Evolutionary conservation across 805 yeast genomes (phyloP), one percentile per base, ranked within the genome.

Genomic region (Starmera quercuum): DNA sequence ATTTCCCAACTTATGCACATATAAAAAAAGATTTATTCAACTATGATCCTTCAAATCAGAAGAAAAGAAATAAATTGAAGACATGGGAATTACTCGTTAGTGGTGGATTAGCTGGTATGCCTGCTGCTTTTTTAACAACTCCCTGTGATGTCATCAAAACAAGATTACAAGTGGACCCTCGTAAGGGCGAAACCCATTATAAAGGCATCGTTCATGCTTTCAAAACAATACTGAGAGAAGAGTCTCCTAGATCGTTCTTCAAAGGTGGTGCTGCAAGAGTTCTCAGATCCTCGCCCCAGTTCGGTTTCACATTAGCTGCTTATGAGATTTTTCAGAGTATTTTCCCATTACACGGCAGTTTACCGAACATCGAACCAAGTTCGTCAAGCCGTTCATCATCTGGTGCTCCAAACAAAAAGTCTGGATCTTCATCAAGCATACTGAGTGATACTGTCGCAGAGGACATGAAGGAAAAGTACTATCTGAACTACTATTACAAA

Each of bases 71-170:
- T 30, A 68, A 71, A 41, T 72, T 88, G 39, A 76, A 75, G 41
- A 75, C 94, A 20, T 79, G 90, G 82, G 95, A 90, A 59, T 66
- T 92, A 44, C 71, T 90, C 39, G 56, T 75, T 5, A 75, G 94
- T 40, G 98, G 98, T 59, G 97, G 95, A 9, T 56, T 88, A 42
- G 97, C 98, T 11, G 98, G 97, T 54, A 86, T 94, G 66, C 98
- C 98, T 8, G 94, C 97, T 20, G 97, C 97, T 9, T 90, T 83
- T 58, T 65, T 88, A 45, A 90, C 98, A 2, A 90, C 98, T 0
- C 98, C 98, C 2, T 87, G 86, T 51, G 98, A 90, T 66, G 97
- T 90, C 31, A 83, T 92, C 49, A 90, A 90, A 64, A 90, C 98
- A 4, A 78, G 97, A 59, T 66, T 90, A 43, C 98, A 90, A 63